Evolutionary conservation across 2,329 filamentous ascomycete genomes (phyloP), one percentile per base, ranked within the genome.

Genomic region (Aureobasidium namibiae): DNA sequence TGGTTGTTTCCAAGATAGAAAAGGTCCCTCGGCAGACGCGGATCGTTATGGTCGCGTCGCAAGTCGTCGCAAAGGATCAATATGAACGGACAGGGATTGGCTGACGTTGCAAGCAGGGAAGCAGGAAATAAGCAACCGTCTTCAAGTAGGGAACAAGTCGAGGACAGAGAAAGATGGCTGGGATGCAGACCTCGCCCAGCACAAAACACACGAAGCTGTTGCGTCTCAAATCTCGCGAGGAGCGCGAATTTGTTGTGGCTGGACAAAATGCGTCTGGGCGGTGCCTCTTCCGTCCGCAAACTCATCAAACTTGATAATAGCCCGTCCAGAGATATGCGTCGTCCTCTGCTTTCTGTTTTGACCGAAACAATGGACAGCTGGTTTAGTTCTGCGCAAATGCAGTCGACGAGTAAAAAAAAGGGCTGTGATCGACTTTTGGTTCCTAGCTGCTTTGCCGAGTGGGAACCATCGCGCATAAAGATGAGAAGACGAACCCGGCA

Each of bases 211-310:
- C 33, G 42, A 41, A n/a, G n/a, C n/a, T n/a, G n/a, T n/a, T n/a
- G n/a, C n/a, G n/a, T n/a, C 39, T 44, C 39, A 56, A n/a, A 56
- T 56, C 53, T 56, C 53, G 53, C 29, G 18, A 56, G 39, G 52
- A 44, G 53, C 53, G 53, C 14, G 53, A 56, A 56, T 56, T 56
- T 56, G 34, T 33, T 54, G 53, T 56, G 53, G 53, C 53, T 56
- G 53, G 18, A n/a, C 10, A 16, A n/a, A 34, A 36, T 36, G n/a
- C 5, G n/a, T n/a, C 39, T 56, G 26, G 46, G 41, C 44, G 53
- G 29, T 46, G 44, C 26, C 26, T 41, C 21, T 56, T 34, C 52
- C 41, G 53, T 36, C 26, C 39, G 53, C 39, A 10, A 45, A 13
- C 21, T 45, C 29, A 56, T 56, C 53, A 56, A 56, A 56, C 52